Percentiles rank a stretch among this genome's conserved stretches.
These are phyloP conservation scores for Crataegus laevigata DNA, from an alignment of 306 rosid species.

Conservation along the genomic window DNA sequence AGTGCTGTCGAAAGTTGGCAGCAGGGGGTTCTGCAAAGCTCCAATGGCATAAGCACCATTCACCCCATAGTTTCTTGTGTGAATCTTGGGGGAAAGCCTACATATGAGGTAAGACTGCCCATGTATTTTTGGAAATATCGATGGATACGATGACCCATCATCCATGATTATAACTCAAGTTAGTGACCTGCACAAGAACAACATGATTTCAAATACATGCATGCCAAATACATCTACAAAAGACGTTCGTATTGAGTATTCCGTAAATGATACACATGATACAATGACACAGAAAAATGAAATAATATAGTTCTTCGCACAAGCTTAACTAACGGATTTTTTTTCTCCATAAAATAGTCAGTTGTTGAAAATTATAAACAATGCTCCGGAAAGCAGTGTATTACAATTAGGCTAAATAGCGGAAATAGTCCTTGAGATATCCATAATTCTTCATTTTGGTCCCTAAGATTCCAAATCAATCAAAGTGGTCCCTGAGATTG, in stretches of 20 bases:
- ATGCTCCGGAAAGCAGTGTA: not conserved
- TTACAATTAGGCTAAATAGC: no score
- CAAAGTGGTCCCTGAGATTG: no score
- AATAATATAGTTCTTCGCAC: not conserved
- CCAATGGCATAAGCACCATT: conserved; percentile 30
- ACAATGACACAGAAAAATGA: no score
- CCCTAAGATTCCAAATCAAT: no score
- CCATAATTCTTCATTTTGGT: no score
- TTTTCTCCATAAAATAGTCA: not conserved
- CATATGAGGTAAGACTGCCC: conserved; percentile 59
- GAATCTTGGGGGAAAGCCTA: conserved; percentile 44
- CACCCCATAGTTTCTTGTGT: conserved; percentile 22
- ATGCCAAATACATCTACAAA: not conserved
- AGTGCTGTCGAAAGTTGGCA: conserved; percentile 17
- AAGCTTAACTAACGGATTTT: not conserved
- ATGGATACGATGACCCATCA: conserved; percentile 56
- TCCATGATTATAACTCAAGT: conserved; percentile 46
- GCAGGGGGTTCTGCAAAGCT: conserved; percentile 28
- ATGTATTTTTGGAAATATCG: conserved; percentile 60
- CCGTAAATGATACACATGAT: not conserved
- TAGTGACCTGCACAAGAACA: conserved; percentile 37
- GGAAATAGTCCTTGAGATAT: no score
- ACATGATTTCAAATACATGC: not conserved
- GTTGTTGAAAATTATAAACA: not conserved
- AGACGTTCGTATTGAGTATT: not conserved